phyloP scores from a whole-genome alignment of 2,329 filamentous ascomycete genomes.

The Penicillium capsulatum region DNA sequence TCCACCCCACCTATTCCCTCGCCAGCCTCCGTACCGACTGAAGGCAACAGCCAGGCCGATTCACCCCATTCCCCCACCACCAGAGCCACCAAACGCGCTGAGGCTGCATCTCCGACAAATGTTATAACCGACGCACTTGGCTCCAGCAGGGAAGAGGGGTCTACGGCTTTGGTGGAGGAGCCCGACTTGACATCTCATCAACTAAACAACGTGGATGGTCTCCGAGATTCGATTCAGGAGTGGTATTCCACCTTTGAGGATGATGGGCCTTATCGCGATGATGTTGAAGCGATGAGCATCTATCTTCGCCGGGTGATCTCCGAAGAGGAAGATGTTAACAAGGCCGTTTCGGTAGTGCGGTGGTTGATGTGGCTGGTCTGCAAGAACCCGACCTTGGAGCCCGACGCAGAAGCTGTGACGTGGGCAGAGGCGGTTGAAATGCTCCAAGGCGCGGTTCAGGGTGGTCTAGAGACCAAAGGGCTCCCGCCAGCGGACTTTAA shows the following conservation, averaged over 20 bases:
- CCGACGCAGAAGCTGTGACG: constrained; percentile 13
- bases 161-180: constrained; percentile 46
- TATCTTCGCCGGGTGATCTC: constrained; percentile 69
- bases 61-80: not conserved
- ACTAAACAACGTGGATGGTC: constrained; percentile 55
- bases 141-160: not conserved
- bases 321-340: constrained; percentile 73
- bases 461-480: constrained; percentile 43
- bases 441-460: constrained; percentile 42
- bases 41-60: too few relatives aligned
- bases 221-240: constrained; percentile 67
- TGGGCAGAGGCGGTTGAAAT: constrained; percentile 39
- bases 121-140: too few relatives aligned
- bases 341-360: constrained; percentile 64
- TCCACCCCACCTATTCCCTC: constrained; percentile 13
- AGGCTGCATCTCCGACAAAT: too few relatives aligned
- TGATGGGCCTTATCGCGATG: constrained; percentile 73
- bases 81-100: too few relatives aligned
- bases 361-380: constrained; percentile 54
- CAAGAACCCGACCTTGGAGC: not conserved
- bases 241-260: constrained; percentile 70
- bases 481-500: constrained; percentile 45
- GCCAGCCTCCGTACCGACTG: not conserved
- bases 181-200: constrained; percentile 61
- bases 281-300: constrained; percentile 67